A percentile compares a stretch with the other conserved stretches of the same genome.
These are phyloP conservation scores for Podila epicladia DNA, from an alignment of 192 early-diverging fungal genomes.

Conservation along the genomic window DNA sequence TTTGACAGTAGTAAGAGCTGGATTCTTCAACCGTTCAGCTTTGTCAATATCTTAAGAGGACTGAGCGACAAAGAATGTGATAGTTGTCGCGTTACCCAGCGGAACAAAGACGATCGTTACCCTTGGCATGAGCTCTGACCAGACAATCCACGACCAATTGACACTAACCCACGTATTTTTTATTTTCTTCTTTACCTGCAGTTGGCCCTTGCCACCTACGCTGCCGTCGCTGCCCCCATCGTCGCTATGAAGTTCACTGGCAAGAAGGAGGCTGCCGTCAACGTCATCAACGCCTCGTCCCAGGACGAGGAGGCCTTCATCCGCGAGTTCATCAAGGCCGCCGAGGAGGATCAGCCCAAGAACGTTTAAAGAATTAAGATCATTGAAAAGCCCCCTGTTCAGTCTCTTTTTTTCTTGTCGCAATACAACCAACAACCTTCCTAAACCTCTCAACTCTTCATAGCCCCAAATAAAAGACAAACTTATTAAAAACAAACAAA, in stretches of 20 bases:
- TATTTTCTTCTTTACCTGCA: background rate
- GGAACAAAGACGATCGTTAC: too few relatives aligned
- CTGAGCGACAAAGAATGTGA: too few relatives aligned
- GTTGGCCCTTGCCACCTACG: conserved; percentile 54
- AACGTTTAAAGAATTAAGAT: conserved; percentile 31
- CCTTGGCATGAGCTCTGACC: too few relatives aligned
- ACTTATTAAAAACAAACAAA: background rate
- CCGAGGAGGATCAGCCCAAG: conserved; percentile 45
- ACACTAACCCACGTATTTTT: background rate
- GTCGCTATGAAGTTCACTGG: conserved; percentile 13
- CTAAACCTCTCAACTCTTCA: background rate
- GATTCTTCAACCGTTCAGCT: too few relatives aligned
- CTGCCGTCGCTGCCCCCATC: conserved; percentile 33
- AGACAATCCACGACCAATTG: too few relatives aligned
- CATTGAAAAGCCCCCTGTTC: background rate
- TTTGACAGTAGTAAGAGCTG: too few relatives aligned
- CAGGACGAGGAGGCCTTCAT: conserved; percentile 52
- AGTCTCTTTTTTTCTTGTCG: background rate
- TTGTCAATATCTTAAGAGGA: too few relatives aligned
- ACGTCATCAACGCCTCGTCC: conserved; percentile 41
- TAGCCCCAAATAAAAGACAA: background rate
- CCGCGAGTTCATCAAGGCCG: conserved; percentile 52
- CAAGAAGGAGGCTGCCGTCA: conserved; percentile 44
- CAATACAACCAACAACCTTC: background rate
- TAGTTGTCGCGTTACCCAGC: too few relatives aligned